Conservation (phyloP, 768 basidiomycete species). For the Mycena floridula region DNA sequence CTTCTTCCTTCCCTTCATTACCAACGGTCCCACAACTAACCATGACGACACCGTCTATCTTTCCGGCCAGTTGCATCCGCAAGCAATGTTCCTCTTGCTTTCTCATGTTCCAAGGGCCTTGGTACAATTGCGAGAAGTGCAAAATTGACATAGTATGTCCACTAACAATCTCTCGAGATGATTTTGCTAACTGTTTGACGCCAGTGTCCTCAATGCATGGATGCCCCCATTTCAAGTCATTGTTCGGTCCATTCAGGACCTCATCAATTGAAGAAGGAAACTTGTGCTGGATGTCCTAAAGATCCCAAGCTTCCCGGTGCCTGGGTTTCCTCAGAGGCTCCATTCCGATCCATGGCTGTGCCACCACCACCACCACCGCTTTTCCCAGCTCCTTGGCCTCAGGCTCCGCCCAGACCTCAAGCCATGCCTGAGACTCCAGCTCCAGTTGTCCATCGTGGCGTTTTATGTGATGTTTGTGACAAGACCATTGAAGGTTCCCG, state of each 20-base stretch:
- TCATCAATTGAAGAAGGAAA: conserved; percentile 22
- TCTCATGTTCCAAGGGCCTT: conserved; percentile 21
- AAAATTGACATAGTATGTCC: conserved; percentile 28
- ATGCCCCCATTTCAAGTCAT: conserved; percentile 1
- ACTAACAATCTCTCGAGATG: too few relatives aligned
- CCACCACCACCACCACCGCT: background rate
- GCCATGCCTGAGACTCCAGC: conserved; percentile 8
- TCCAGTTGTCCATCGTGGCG: conserved; percentile 44
- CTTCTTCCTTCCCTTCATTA: background rate
- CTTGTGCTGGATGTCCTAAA: conserved; percentile 11
- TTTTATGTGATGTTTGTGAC: conserved; percentile 65
- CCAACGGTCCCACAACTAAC: background rate
- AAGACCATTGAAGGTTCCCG: conserved; percentile 55
- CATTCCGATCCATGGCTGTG: background rate
- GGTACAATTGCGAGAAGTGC: conserved; percentile 32
- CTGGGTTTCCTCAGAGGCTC: background rate
- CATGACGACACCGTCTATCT: background rate
- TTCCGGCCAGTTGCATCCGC: conserved; percentile 17
- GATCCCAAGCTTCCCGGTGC: background rate
- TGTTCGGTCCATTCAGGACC: conserved; percentile 23
- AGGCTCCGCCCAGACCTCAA: background rate
- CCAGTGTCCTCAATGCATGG: conserved; percentile 29
- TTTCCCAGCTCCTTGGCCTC: background rate
- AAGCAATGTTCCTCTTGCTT: conserved; percentile 29
- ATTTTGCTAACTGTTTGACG: conserved; percentile 7